Percentiles rank a stretch among this genome's conserved stretches.
Evolutionary conservation across 306 rosid genomes (phyloP).

Genomic region (Carpinus viminea): DNA sequence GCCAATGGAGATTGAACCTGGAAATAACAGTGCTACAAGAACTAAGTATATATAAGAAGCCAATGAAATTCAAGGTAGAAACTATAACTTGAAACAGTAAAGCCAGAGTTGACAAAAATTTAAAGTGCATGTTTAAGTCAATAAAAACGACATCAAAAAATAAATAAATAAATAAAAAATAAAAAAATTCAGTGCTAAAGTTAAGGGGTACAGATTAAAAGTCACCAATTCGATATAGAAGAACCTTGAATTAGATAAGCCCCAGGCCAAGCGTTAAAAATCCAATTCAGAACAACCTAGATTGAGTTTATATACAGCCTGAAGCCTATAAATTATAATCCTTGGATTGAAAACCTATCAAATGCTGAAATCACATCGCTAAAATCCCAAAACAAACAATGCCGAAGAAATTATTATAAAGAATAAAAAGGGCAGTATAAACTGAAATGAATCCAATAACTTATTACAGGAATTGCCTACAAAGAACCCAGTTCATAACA

Average conservation of each 20-base stretch:
- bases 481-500: background rate
- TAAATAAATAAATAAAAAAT: too few species aligned
- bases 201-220: background rate
- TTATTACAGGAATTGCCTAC: background rate
- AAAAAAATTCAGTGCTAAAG: background rate
- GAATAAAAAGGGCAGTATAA: background rate
- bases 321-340: background rate
- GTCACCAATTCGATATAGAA: background rate
- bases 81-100: background rate
- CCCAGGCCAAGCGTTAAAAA: background rate
- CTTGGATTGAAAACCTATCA: background rate
- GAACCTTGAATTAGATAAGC: background rate
- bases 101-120: background rate
- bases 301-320: background rate
- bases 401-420: background rate
- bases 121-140: background rate
- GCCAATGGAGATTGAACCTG: background rate
- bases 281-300: background rate
- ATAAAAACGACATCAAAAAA: background rate
- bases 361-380: background rate
- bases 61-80: background rate
- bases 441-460: background rate
- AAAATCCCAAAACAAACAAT: constrained; percentile 1
- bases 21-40: background rate
- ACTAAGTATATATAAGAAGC: background rate